These are phyloP conservation scores for Secale cereale DNA, from an alignment of 176 grass and related monocot species.

Conservation along the genomic window DNA sequence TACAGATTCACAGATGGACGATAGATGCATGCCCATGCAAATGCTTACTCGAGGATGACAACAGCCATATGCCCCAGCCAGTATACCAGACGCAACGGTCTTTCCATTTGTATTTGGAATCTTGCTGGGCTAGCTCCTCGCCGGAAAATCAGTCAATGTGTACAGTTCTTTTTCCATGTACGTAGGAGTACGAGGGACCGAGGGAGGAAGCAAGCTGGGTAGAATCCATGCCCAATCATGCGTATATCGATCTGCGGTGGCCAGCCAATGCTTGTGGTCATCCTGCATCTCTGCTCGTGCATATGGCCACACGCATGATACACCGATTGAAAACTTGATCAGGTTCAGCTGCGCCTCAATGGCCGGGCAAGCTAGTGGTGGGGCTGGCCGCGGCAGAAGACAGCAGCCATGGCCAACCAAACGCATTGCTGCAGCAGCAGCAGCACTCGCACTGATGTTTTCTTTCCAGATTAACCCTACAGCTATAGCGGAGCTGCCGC, in stretches of 20 bases:
- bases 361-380: slow-evolving; percentile 24
- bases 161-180: background rate
- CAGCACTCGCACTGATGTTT: slow-evolving; percentile 20
- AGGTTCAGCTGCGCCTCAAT: slow-evolving; percentile 8
- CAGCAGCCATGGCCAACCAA: slow-evolving; percentile 27
- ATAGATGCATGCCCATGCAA: background rate
- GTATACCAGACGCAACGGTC: background rate
- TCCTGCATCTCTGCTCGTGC: slow-evolving; percentile 13
- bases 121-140: background rate
- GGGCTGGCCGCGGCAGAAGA: slow-evolving; percentile 24
- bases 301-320: slow-evolving; percentile 32
- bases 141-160: background rate
- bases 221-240: slow-evolving; percentile 39
- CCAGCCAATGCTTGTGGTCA: background rate
- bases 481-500: slow-evolving; percentile 7
- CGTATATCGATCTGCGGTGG: background rate
- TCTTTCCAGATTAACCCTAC: slow-evolving; percentile 25
- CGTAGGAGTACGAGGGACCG: background rate
- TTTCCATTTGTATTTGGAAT: slow-evolving; percentile 18
- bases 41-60: background rate
- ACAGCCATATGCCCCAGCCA: background rate
- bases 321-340: slow-evolving; percentile 35
- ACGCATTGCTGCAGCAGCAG: slow-evolving; percentile 17
- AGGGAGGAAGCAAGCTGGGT: slow-evolving; percentile 9
- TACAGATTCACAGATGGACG: background rate